A percentile compares a stretch with the other conserved stretches of the same genome.
phyloP scores from a whole-genome alignment of 2,329 filamentous ascomycete genomes.

The Triangularia verruculosa region DNA sequence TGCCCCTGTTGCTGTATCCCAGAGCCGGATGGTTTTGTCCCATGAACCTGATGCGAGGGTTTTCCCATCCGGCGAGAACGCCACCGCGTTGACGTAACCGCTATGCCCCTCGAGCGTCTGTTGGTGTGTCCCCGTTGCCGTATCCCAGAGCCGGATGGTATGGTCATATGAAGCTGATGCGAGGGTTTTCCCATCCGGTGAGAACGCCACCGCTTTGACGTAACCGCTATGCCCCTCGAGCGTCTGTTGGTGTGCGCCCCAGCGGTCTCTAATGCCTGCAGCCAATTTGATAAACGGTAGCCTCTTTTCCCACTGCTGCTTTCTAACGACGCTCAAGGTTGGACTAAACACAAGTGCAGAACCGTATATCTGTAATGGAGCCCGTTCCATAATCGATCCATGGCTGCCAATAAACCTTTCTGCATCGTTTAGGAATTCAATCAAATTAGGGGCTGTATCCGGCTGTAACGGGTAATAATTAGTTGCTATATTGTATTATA shows the following conservation, averaged over 20 bases:
- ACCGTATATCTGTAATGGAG: slow-evolving; percentile 16
- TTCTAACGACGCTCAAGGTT: slow-evolving; percentile 12
- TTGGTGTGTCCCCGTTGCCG: not conserved
- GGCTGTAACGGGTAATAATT: too few species aligned
- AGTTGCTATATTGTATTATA: slow-evolving; percentile 2
- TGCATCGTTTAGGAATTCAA: slow-evolving; percentile 8
- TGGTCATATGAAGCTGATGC: too few species aligned
- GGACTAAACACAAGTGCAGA: slow-evolving; percentile 20
- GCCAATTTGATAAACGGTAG: too few species aligned
- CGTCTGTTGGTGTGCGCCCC: too few species aligned
- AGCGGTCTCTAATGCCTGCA: too few species aligned
- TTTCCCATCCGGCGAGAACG: not conserved
- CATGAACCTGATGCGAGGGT: not conserved
- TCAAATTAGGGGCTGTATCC: not conserved
- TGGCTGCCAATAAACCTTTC: slow-evolving; percentile 12
- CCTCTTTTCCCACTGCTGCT: too few species aligned
- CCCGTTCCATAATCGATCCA: slow-evolving; percentile 11
- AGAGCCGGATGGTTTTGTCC: not conserved
- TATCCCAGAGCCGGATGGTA: too few species aligned
- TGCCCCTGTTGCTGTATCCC: too few species aligned
- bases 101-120: slow-evolving; percentile 17
- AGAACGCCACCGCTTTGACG: too few species aligned
- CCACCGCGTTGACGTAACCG: not conserved
- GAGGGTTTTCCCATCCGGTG: too few species aligned
- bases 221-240: too few species aligned